Base-by-base conservation (phyloP, 805 yeast species). In the Alloascoidea hylecoeti region DNA sequence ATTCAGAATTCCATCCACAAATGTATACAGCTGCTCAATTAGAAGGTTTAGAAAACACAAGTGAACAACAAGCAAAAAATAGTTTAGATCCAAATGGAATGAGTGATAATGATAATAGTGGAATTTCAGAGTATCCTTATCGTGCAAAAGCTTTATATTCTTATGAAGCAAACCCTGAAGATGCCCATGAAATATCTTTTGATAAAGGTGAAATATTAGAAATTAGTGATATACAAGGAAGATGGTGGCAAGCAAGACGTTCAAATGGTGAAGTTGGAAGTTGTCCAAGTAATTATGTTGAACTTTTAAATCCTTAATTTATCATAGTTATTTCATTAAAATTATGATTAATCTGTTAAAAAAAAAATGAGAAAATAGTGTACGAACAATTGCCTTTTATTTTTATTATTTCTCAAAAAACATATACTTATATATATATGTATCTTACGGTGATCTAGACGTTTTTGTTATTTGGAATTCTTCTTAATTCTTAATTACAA, bases 161-260 rank as follows among this genome's bases (percentile, higher is more conserved):
- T 36, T 89, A 92, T 55, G 75, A 75, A 38, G 96, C 96, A 4
- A 85, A 81, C 49, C 92, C 89, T 1, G 94, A 80, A 41, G 98
- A 89, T 56, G 85, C 80, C 44, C 86, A 88, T 51, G 98, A 89
- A 60, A 72, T 89, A 16, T 80, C 95, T 3, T 92, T 89, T 51
- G 75, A 69, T 45, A 85, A 88, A 56, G 96, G 92, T 40, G 97
- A 89, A 57, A 63, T 85, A n/a, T 68, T 89, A 56, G 85, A 78
- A 50, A 94, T 89, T 23, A 84, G 84, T 47, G 96, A 89, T 52
- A 84, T 85, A 41, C 82, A 82, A 46, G 96, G 96, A 35, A 78
- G 94, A 60, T 89, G 98, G 98, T 89, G 97, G 97, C 95, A 86
- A 60, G 96, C 95, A 33, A 75, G 81, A 56, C 73, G 88, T 51